Base-by-base conservation (phyloP, 1,139 yeast genomes). In the Magnusiomyces suaveolens region DNA sequence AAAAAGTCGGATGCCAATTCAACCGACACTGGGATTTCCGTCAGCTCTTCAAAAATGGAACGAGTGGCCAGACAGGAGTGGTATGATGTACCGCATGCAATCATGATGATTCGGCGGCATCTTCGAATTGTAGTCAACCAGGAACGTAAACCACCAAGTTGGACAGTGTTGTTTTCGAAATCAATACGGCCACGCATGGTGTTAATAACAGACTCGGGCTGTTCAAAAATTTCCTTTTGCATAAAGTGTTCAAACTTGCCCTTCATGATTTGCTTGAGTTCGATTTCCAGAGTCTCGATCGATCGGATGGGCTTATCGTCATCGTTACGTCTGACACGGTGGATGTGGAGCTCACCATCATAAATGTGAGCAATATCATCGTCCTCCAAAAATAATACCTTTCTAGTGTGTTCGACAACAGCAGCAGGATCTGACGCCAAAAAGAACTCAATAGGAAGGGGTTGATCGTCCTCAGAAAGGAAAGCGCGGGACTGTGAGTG, bases 111-210 rank as follows among this genome's bases (percentile, higher is more conserved):
- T 72, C 98, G 83, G 73, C 97, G 83, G 65, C 97, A 89, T 68
- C 97, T 82, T 73, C 97, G 83, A 61, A 94, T 87, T 51, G 95
- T 86, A 38, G 95, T 83, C 61, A 94, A 76, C 79, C 83, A 87
- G 23, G 86, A 78, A 64, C 86, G 82, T 65, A 94, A 78, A 43
- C 99, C 99, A 67, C 98, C 98, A 62, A 94, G 79, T 62, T 82
- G 85, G 61, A 94, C 86, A 49, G 74, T 75, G 63, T 79, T 78
- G 68, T 84, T 83, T 50, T 84, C 92, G 67, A 92, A 92, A 72
- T 94, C 97, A 62, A 92, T 80, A 76, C 99, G 88, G 68, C 99
- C 99, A 78, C 98, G 86, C 98, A 94, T 94, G 54, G 99, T 92
- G 76, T 92, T 94, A 70, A 90, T 84, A 54, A 97, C 87, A 3